Evolutionary conservation across 2,329 filamentous ascomycete species (phyloP).

Genomic region (Penicillium sp.): DNA sequence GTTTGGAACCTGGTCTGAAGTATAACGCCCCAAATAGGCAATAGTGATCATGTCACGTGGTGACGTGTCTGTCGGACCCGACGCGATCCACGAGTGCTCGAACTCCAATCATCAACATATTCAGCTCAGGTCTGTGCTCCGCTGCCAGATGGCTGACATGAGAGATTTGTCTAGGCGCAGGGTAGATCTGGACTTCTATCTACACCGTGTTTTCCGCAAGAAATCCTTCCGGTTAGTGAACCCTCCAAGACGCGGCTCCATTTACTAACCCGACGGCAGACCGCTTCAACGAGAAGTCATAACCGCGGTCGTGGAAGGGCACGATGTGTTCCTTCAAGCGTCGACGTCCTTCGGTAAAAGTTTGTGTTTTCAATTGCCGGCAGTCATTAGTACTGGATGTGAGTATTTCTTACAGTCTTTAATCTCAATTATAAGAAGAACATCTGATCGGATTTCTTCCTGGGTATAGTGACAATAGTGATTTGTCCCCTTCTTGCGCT

Average conservation of each 20-base stretch:
- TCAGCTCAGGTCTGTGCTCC: slow-evolving; percentile 13
- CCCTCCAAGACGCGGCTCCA: neutral
- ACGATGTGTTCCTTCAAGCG: slow-evolving; percentile 92
- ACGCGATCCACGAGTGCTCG: neutral
- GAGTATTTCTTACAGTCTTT: slow-evolving; percentile 37
- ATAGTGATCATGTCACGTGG: neutral
- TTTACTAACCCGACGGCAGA: slow-evolving; percentile 44
- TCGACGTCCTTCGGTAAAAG: slow-evolving; percentile 77
- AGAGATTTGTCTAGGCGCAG: slow-evolving; percentile 27
- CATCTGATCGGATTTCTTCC: slow-evolving; percentile 11
- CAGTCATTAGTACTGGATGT: slow-evolving; percentile 84
- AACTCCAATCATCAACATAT: neutral
- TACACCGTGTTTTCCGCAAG: slow-evolving; percentile 72
- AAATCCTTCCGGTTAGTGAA: slow-evolving; percentile 63
- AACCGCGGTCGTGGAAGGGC: slow-evolving; percentile 70
- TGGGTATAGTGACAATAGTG: slow-evolving; percentile 72
- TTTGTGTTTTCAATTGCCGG: slow-evolving; percentile 87
- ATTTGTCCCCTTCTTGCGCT: slow-evolving; percentile 84
- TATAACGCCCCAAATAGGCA: neutral
- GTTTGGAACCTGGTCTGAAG: no score
- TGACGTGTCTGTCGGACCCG: neutral
- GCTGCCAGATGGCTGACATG: slow-evolving; percentile 29
- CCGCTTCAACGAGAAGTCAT: slow-evolving; percentile 88
- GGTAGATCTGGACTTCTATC: slow-evolving; percentile 69
- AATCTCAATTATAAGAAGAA: neutral